Evolutionary conservation across 2,329 filamentous ascomycete genomes (phyloP), one percentile per base, ranked within the genome.

Genomic region (Neonectria ditissima): DNA sequence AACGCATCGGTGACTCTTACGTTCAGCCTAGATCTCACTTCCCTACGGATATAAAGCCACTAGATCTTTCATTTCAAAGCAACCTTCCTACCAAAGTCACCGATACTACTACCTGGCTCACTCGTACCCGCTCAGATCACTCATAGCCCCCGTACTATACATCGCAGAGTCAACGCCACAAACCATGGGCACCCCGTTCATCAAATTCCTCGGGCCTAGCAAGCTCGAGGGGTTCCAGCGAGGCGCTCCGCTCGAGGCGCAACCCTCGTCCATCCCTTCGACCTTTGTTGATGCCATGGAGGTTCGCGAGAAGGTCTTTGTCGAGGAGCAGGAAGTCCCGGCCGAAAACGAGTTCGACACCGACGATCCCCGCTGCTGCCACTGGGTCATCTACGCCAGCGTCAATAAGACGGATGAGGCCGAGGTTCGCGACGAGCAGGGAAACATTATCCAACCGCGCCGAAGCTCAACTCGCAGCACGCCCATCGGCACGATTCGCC

Each of bases 301-400:
- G 55, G 84, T 91, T 45, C 86, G 89, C 37, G 81, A 87, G 64
- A 73, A 78, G 18, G 89, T 91, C 56, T 91, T 89, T 70, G 85
- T 91, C 24, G 39, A 79, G 8, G 89, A 91, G 72, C 89, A 91
- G 72, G 71, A 78, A 0, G 81, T 88, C 14, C 82, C 86, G 0
- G 78, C 88, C 1, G 88, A 91, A 39, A 87, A 89, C 68, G 94
- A 98, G 77, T 85, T 93, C 68, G 95, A 97, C 80, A 80, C 84
- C 1, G 93, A 97, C 75, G 95, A 98, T 77, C 69, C 85, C 1
- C 87, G 92, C 37, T 90, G 89, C 69, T 95, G 90, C 80, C 94
- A 97, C 78, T 97, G 93, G 92, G 90, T 97, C 30, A 83, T 90
- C n/a, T 97, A 97, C 78, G 88, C 88, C 51, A 89, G 85, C 16